phyloP scores from a whole-genome alignment of 352 stramenopile species.

The Phytopythium boreale region DNA sequence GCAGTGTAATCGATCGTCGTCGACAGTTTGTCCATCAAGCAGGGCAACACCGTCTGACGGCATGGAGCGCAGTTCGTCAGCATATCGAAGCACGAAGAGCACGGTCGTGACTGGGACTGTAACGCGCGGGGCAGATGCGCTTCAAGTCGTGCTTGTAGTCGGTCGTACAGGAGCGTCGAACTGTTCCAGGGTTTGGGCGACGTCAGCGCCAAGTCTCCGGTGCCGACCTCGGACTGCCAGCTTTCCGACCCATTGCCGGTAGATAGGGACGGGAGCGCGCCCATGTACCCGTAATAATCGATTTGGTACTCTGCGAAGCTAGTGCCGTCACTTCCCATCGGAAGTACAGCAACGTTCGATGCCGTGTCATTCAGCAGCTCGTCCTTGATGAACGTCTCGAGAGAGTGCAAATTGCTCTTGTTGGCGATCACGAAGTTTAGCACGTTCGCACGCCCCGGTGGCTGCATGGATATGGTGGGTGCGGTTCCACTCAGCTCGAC shows the following conservation, averaged over 20 bases:
- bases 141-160: background rate
- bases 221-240: no score
- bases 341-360: background rate
- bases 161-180: background rate
- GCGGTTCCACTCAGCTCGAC: background rate
- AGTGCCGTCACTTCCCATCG: background rate
- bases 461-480: background rate
- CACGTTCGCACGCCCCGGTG: background rate
- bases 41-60: conserved; percentile 11
- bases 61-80: conserved; percentile 6
- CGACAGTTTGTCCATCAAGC: conserved; percentile 6
- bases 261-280: background rate
- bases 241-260: background rate
- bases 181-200: background rate
- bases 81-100: background rate
- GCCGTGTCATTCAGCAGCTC: no score
- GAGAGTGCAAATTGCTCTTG: background rate
- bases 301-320: background rate
- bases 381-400: background rate
- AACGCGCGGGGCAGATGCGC: background rate
- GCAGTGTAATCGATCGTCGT: conserved; percentile 1
- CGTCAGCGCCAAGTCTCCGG: background rate
- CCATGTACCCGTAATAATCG: background rate
- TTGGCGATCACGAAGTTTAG: background rate
- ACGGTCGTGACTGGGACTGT: background rate